phyloP scores from a whole-genome alignment of 2,329 filamentous ascomycete genomes.

The Diaporthe velutina region DNA sequence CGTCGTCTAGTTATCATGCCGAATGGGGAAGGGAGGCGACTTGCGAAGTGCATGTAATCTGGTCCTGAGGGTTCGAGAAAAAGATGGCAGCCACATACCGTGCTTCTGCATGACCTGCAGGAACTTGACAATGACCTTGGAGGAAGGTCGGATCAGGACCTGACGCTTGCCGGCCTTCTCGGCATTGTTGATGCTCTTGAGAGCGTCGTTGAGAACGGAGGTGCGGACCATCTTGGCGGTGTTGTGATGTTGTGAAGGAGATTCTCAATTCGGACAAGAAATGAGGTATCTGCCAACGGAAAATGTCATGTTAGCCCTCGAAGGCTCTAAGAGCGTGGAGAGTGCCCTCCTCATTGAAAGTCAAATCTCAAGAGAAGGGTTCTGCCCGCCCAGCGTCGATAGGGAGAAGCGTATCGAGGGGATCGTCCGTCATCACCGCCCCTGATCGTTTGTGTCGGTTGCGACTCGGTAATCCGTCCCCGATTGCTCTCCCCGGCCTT shows the following conservation, averaged over 20 bases:
- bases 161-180: conserved; percentile 99
- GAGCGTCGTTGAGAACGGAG: conserved; percentile 98
- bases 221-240: conserved; percentile 95
- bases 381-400: conserved; percentile 77
- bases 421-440: conserved; percentile 38
- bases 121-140: conserved; percentile 99
- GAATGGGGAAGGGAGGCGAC: conserved; percentile 62
- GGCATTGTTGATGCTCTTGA: conserved; percentile 99
- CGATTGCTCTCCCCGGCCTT: conserved; percentile 76
- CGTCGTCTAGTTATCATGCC: conserved; percentile 99
- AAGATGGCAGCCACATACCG: conserved; percentile 75
- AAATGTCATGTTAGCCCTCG: conserved; percentile 69
- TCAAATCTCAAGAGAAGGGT: conserved; percentile 66
- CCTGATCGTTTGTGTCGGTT: conserved; percentile 31
- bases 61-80: conserved; percentile 11
- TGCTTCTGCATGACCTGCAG: conserved; percentile 99
- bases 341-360: conserved; percentile 70
- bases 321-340: conserved; percentile 73
- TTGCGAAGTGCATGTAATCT: conserved; percentile 38
- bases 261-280: conserved; percentile 82
- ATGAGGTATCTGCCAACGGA: conserved; percentile 73
- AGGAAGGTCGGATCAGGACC: conserved; percentile 96
- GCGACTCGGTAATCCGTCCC: conserved; percentile 45
- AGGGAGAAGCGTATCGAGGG: conserved; percentile 73
- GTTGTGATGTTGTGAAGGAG: conserved; percentile 67